Percentiles rank a stretch among this genome's conserved stretches.
Evolutionary conservation across 345 rosid species (phyloP).

Genomic region (Brassica juncea): DNA sequence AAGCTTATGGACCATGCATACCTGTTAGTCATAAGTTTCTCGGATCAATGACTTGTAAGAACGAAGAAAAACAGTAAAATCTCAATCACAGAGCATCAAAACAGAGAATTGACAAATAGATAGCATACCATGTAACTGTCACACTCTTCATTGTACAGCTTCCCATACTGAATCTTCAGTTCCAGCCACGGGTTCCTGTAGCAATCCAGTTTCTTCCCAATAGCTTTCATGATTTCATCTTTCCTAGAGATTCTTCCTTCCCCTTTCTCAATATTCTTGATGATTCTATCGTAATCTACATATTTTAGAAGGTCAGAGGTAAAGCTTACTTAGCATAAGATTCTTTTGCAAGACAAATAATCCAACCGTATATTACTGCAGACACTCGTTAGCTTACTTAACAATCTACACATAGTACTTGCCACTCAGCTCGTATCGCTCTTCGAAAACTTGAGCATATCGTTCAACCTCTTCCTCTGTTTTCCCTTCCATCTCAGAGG

Average conservation of each 20-base stretch:
- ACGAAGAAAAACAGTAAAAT: neutral
- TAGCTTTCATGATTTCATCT: slow-evolving; percentile 99
- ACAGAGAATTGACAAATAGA: neutral
- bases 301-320: neutral
- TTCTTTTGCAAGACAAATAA: neutral
- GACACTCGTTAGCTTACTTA: slow-evolving; percentile 50
- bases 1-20: slow-evolving; percentile 97
- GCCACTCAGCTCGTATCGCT: slow-evolving; percentile 87
- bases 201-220: slow-evolving; percentile 94
- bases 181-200: slow-evolving; percentile 98
- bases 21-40: slow-evolving; percentile 44
- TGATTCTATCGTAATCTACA: slow-evolving; percentile 90
- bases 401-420: slow-evolving; percentile 16
- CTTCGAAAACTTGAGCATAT: slow-evolving; percentile 84
- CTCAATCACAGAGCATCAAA: neutral
- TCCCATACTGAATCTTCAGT: slow-evolving; percentile 95
- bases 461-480: slow-evolving; percentile 88
- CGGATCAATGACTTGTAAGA: slow-evolving; percentile 9
- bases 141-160: slow-evolving; percentile 94
- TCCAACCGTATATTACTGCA: neutral
- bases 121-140: slow-evolving; percentile 77
- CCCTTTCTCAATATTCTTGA: slow-evolving; percentile 95
- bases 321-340: slow-evolving; percentile 3
- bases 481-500: slow-evolving; percentile 96
- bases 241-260: slow-evolving; percentile 94